Base-by-base conservation (phyloP, 2,329 filamentous ascomycete genomes). In the Hypoxylon sp. region DNA sequence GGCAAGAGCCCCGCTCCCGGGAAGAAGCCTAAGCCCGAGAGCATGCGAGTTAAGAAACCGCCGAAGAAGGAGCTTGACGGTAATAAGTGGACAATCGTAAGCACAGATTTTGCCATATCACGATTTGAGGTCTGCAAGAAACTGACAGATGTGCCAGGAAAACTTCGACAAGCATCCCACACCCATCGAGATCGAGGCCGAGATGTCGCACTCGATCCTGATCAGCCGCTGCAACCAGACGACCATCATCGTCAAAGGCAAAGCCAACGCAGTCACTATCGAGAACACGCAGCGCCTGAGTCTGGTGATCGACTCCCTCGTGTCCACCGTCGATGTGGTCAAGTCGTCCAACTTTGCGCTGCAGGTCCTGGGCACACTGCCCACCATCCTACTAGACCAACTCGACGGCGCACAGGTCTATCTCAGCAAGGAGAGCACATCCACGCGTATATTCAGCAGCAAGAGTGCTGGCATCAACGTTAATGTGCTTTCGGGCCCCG, bases 261-360 rank as follows among this genome's bases (percentile, higher is more conserved):
- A 99, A 82, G 94, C 93, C 63, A 99, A 99, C 78, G 94, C 96
- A n/a, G 92, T 99, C 69, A 95, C 94, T 4, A 87, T 98, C 73
- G 96, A 98, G 82, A 98, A 98, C 82, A 95, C 91, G 61, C 88
- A 86, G 50, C 91, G 93, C 53, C 85, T 97, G 17, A 97, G 93
- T 28, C 87, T 99, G 58, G 89, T 98, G 56, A 87, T 98, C 59
- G 95, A 98, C 75, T 93, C 90, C 0, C 89, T 98, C 10, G 93
- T 98, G 51, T 97, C 93, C 52, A 93, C 92, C 32, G 89, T 99
- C 62, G 96, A 99, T 76, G 92, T 97, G 23, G 96, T 99, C 84
- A 98, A 98, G 82, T 95, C 92, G 51, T 89, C 92, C 73, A 97
- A 96, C 80, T 97, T 99, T 78, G 94, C 94, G 13, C 84, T 98